Evolutionary conservation across 495 filamentous ascomycete genomes (phyloP), one percentile per base, ranked within the genome.

Genomic region (Podospora sp.): DNA sequence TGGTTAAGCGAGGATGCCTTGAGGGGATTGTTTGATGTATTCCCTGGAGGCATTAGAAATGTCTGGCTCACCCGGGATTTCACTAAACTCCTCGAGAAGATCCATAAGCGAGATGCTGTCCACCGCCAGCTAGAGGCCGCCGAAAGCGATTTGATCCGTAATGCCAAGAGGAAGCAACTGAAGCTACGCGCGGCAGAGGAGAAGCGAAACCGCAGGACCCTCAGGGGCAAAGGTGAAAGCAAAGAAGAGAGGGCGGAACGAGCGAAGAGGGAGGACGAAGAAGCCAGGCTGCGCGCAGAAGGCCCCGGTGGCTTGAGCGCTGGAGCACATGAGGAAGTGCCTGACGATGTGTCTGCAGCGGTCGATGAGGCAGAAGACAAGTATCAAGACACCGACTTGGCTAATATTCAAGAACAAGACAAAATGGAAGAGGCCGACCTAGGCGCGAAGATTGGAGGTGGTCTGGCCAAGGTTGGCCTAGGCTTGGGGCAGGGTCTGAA

Each of bases 21-120:
- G 14, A 84, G 89, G 51, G 88, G 86, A 0, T 82, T 99, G n/a
- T 99, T 95, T 71, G 95, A 99, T 76, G 93, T 98, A 7, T 99
- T 97, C 72, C 95, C 95, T 2, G 95, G 95, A 51, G 95, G 95
- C 57, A 89, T 99, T 75, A 88, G 93, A 62, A 97, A 97, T 75
- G 93, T 98, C 36, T 99, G 94, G 92, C 90, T 97, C 68, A 97
- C 97, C 62, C 89, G 95, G 24, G 92, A 98, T 73, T 94, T 90
- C 65, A 92, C 95, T 62, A 88, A 91, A 26, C 86, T 99, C 14
- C 84, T 91, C 60, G 90, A 93, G 64, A 99, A 99, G 74, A 91
- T 98, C 51, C 86, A 91, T 69, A 80, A 83, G 71, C 86, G 95
- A 22, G 87, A 93, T 65, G 76, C 84, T 21, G 76, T 96, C n/a